Evolutionary conservation across 805 yeast species (phyloP), one percentile per base, ranked within the genome.

Genomic region (Lipomyces yamadae): DNA sequence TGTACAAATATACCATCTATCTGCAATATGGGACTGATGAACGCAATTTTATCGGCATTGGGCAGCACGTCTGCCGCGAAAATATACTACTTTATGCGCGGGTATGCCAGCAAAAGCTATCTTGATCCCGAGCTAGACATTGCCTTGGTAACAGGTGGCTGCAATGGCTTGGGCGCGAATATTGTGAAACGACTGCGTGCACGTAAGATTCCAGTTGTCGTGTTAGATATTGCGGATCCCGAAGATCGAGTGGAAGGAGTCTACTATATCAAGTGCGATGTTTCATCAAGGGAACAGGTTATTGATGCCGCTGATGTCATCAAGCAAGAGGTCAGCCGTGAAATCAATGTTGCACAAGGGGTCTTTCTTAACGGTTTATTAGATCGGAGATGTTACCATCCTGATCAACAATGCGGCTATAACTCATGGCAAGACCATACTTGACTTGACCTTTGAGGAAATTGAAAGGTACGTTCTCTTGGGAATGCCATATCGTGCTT

Each of bases 381-480:
- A 68, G 34, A 72, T 85, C 55, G 96, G 96, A 0, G 73, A 72
- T 0, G 88, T 91, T 0, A 84, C 92, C 0, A 81, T 92, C 2
- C 78, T 93, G 11, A 83, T 94, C 63, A 92, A 92, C 76, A 93
- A 93, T 76, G 98, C 97, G 0, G 98, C 91, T 0, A 83, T 92
- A 87, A 37, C 79, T 79, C 24, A 62, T 24, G 91, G 92, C 0
- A 84, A 85, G 67, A 74, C 86, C 0, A 73, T 92, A 4, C 70
- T 85, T 4, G 87, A 88, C 7, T 76, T 88, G 63, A 73, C 83
- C 1, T 83, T 81, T 66, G 84, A 81, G 0, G 91, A 88, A 60
- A 85, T 93, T 66, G 88, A 88, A 33, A 63, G 33, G 70, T 67
- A 60, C 29, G 56, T 34, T 53, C 1, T 3, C 18, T 42, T 8